phyloP scores from a whole-genome alignment of 345 rosid genomes.

The Laguncularia racemosa region DNA sequence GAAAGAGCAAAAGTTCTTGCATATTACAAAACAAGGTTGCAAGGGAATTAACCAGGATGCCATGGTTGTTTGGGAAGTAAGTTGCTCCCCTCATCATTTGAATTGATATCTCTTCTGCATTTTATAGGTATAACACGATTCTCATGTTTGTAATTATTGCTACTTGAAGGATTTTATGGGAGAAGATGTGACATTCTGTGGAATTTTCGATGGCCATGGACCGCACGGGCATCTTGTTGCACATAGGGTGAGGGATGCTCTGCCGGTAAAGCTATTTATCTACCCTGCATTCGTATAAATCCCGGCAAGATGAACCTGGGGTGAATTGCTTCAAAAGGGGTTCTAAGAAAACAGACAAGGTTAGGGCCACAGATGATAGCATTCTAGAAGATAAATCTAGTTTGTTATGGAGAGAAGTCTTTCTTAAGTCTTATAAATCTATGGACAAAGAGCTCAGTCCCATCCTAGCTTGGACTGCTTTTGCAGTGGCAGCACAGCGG shows the following conservation, averaged over 20 bases:
- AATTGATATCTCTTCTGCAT: constrained; percentile 5
- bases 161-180: constrained; percentile 46
- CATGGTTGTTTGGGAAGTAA: constrained; percentile 92
- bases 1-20: constrained; percentile 69
- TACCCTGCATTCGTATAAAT: constrained; percentile 55
- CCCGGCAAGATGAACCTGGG: constrained; percentile 30
- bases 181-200: constrained; percentile 56
- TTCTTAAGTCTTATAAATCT: constrained; percentile 77
- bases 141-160: constrained; percentile 35
- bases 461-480: constrained; percentile 65
- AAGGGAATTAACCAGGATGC: constrained; percentile 91
- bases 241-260: constrained; percentile 80
- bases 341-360: constrained; percentile 27
- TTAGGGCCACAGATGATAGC: constrained; percentile 39
- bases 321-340: too few relatives aligned
- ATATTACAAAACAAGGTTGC: constrained; percentile 83
- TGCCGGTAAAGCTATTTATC: constrained; percentile 77
- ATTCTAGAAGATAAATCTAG: constrained; percentile 41
- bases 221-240: constrained; percentile 97
- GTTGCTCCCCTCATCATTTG: constrained; percentile 16
- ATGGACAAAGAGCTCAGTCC: constrained; percentile 87
- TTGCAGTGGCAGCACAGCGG: constrained; percentile 99
- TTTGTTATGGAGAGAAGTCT: constrained; percentile 64
- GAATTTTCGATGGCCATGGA: constrained; percentile 98
- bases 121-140: too few relatives aligned